Base-by-base conservation (phyloP, 805 yeast species). In the Candida nitratophila region DNA sequence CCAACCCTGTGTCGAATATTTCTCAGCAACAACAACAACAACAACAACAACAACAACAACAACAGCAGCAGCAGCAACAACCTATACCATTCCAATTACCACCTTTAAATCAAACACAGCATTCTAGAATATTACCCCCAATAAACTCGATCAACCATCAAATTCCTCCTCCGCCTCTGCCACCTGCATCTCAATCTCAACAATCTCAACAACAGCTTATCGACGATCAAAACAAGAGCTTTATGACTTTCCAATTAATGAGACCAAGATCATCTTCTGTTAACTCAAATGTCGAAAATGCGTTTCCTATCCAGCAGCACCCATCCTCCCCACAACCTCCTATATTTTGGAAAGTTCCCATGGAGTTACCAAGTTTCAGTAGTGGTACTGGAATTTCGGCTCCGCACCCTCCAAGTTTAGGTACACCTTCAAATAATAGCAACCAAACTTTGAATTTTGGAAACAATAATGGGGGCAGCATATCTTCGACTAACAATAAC, bases 341-440 rank as follows among this genome's bases (percentile, higher is more conserved):
- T 3, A 50, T 63, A 35, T 76, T 78, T 57, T 78, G 83, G 83
- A 78, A 76, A 52, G 83, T 76, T 4, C 83, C 83, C 7, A 75
- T 74, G 53, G 79, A 76, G 48, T 71, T 76, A 72, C 80, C 81
- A 0, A 17, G 24, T 20, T 34, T 34, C n/a, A 34, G 24, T 34
- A 19, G 35, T n/a, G 33, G 50, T 30, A 30, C 33, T 30, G 33
- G 45, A 15, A 47, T 50, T 21, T n/a, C 44, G 6, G 47, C 48
- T 16, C 49, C 43, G 7, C n/a, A n/a, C n/a, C n/a, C n/a, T n/a
- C 49, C 54, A 20, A 16, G 36, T 17, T 11, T 33, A 6, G 6
- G 21, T 17, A 16, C 17, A 8, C 20, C 20, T 7, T 9, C 21
- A 19, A 34, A 34, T 17, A 34, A 16, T 20, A 34, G 15, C 12